A percentile compares a stretch with the other conserved stretches of the same genome.
These are phyloP conservation scores for Malus sylvestris DNA, from an alignment of 306 rosid genomes.

Conservation along the genomic window DNA sequence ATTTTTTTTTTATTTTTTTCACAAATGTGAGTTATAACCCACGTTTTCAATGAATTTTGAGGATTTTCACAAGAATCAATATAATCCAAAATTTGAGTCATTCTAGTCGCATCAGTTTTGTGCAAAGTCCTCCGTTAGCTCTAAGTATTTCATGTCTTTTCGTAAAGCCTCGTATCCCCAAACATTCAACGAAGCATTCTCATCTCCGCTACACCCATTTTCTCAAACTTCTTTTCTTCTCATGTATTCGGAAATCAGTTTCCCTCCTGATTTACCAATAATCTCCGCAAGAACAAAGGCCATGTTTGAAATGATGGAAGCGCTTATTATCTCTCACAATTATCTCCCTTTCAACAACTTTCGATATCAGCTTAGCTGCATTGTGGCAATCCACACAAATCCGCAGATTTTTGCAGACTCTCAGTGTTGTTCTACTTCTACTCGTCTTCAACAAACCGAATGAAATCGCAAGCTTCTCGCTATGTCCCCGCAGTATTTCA, in stretches of 20 bases:
- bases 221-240: background rate
- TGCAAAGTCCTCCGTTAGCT: too few relatives aligned
- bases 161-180: too few relatives aligned
- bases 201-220: too few relatives aligned
- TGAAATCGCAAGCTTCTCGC: constrained; percentile 84
- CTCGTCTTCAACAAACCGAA: constrained; percentile 54
- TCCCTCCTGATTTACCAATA: constrained; percentile 44
- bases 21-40: too few relatives aligned
- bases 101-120: too few relatives aligned
- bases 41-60: too few relatives aligned
- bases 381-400: constrained; percentile 78
- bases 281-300: constrained; percentile 71
- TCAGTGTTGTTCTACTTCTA: constrained; percentile 47
- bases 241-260: background rate
- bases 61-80: too few relatives aligned
- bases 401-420: constrained; percentile 65
- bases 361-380: constrained; percentile 64
- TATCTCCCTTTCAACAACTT: constrained; percentile 54
- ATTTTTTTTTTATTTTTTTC: too few relatives aligned
- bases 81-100: too few relatives aligned
- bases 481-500: constrained; percentile 49
- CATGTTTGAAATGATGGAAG: constrained; percentile 73
- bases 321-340: constrained; percentile 77
- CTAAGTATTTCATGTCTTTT: too few relatives aligned
- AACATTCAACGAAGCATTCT: too few relatives aligned